A percentile compares a stretch with the other conserved stretches of the same genome.
Evolutionary conservation across 2,329 filamentous ascomycete genomes (phyloP).

Genomic region (Cercospora sojina): DNA sequence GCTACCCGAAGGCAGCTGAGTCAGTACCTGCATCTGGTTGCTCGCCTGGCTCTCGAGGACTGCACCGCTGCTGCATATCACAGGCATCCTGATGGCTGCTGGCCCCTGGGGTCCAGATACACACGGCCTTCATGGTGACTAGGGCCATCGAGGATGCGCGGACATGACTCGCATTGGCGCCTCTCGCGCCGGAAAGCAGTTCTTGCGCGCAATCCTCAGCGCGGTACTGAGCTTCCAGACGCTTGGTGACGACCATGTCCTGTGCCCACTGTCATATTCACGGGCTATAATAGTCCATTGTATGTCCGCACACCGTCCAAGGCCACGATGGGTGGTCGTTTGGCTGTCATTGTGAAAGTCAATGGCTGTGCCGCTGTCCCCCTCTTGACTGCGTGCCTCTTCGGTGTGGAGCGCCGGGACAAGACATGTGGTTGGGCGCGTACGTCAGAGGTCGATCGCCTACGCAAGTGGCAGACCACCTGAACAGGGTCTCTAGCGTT

Average conservation of each 20-base stretch:
- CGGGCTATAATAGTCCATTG: conserved; percentile 7
- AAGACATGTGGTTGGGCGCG: neutral
- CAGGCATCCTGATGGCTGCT: conserved; percentile 3
- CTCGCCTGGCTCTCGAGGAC: neutral
- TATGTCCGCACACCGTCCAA: neutral
- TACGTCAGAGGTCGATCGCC: conserved; percentile 16
- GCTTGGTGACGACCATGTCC: neutral
- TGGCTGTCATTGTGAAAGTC: conserved; percentile 14
- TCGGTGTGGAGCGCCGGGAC: neutral
- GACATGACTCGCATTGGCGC: conserved; percentile 13
- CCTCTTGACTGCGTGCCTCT: conserved; percentile 5
- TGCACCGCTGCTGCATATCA: conserved; percentile 2
- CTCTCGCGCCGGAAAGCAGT: neutral
- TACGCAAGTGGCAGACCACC: conserved; percentile 20
- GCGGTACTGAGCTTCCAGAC: neutral
- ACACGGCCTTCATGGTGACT: conserved; percentile 7
- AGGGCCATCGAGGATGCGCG: conserved; percentile 20
- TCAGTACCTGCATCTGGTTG: conserved; percentile 21
- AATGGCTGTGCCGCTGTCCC: conserved; percentile 11
- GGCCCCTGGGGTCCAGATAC: conserved; percentile 9
- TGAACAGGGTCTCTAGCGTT: conserved; percentile 36
- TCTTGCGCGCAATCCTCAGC: neutral
- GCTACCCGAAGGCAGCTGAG: conserved; percentile 1
- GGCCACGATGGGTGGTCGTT: conserved; percentile 1
- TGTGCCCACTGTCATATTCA: neutral